Conservation (phyloP, 176 grass and related monocot species). For the Aechmea fasciata region DNA sequence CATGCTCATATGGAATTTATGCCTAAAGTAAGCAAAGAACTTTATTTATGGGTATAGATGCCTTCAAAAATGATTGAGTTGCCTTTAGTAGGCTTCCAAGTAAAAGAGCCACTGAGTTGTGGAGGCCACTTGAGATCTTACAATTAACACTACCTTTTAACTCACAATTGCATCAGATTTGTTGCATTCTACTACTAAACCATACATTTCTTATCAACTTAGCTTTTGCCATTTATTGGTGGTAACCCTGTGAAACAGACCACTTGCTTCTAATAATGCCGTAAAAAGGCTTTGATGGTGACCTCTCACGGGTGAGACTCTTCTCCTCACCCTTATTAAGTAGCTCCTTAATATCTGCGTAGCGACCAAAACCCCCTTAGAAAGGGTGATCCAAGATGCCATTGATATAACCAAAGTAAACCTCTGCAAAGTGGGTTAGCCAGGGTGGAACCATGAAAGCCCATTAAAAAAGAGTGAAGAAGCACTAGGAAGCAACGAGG, state of each 20-base stretch:
- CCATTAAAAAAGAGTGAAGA: constrained; percentile 12
- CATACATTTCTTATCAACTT: not conserved
- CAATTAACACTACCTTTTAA: not conserved
- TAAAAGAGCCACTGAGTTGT: not conserved
- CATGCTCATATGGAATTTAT: not conserved
- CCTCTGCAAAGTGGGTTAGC: constrained; percentile 3
- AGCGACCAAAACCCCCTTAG: not conserved
- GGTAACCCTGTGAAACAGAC: not conserved
- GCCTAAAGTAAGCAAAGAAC: not conserved
- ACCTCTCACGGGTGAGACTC: not conserved
- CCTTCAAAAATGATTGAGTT: not conserved
- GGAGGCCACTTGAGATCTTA: not conserved
- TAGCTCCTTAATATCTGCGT: not conserved
- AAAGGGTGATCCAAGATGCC: constrained; percentile 21
- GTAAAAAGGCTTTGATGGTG: constrained; percentile 9
- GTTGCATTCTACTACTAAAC: not conserved
- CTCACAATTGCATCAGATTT: not conserved
- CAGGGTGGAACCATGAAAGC: constrained; percentile 14
- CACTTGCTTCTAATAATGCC: constrained; percentile 11
- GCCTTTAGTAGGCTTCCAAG: not conserved
- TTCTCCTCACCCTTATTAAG: not conserved
- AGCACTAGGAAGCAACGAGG: constrained; percentile 26
- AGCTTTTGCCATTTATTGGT: not conserved
- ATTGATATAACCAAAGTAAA: constrained; percentile 25
- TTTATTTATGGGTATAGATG: not conserved